Percentiles rank a stretch among this genome's conserved stretches.
These are phyloP conservation scores for Exophiala viscosa DNA, from an alignment of 2,329 filamentous ascomycete genomes.

Conservation along the genomic window DNA sequence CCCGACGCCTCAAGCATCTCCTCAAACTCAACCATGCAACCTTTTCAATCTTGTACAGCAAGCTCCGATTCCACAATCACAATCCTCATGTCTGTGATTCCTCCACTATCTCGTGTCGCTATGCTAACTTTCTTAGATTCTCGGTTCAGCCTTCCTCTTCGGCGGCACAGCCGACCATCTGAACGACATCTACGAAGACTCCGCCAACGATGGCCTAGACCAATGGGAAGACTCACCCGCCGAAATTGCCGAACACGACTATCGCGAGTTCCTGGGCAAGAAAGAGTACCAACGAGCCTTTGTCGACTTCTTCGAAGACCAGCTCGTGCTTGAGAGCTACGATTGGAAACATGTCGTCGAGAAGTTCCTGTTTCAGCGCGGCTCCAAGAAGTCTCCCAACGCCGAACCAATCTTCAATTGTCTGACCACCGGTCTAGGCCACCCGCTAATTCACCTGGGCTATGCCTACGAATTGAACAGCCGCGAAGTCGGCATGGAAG, in stretches of 20 bases:
- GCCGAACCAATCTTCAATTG: constrained; percentile 69
- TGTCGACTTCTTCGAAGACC: constrained; percentile 93
- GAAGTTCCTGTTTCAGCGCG: constrained; percentile 71
- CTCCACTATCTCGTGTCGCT: constrained; percentile 8
- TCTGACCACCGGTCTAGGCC: constrained; percentile 73
- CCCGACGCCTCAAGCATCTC: constrained; percentile 82
- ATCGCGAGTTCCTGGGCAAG: constrained; percentile 79
- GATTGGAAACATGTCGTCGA: constrained; percentile 76
- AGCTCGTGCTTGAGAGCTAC: constrained; percentile 70
- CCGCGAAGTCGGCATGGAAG: constrained; percentile 83
- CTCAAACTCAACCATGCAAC: constrained; percentile 89
- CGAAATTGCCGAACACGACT: constrained; percentile 79
- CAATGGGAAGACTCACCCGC: constrained; percentile 79
- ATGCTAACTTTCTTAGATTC: constrained; percentile 44
- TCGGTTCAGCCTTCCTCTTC: constrained; percentile 81
- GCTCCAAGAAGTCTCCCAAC: constrained; percentile 12
- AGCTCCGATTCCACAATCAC: constrained; percentile 76
- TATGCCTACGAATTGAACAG: constrained; percentile 87
- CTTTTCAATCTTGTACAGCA: constrained; percentile 75
- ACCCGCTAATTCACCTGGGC: constrained; percentile 91
- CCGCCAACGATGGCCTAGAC: constrained; percentile 59
- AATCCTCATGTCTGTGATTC: constrained; percentile 59
- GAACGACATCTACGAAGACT: constrained; percentile 72
- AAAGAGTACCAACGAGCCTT: constrained; percentile 82
- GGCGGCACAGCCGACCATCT: constrained; percentile 71